Base-by-base conservation (phyloP, 2,329 filamentous ascomycete genomes). In the Ciborinia camelliae region DNA sequence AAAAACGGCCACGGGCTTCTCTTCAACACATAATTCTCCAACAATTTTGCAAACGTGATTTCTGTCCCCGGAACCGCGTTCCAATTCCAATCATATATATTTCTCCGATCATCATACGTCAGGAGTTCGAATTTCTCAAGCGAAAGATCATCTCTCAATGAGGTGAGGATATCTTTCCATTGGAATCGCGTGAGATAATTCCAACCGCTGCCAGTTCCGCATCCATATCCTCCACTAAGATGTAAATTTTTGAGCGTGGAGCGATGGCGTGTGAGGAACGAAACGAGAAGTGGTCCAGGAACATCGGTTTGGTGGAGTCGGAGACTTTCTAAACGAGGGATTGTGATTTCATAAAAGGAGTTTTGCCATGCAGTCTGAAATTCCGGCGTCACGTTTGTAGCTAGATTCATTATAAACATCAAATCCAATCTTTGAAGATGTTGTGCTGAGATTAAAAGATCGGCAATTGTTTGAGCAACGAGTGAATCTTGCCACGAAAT, bases 21-120 rank as follows among this genome's bases (percentile, higher is more conserved):
- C 2, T 15, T 6, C 10, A 51, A 14, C 0, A 64, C 62, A 35
- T 43, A 64, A 15, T 32, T 35, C 45, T 64, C 62, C 4, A 60
- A 15, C 14, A 60, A n/a, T 37, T 61, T 64, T 8, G 62, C 62
- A 61, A 60, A 60, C 0, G 37, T 48, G 2, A 23, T 6, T 0
- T 64, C 54, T 3, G 55, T 52, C 1, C 55, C 37, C 6, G 32
- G 41, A 30, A 52, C 45, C 12, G 23, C 9, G 4, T 60, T 30
- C 62, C 54, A 64, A 32, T 64, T 45, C 39, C 45, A 64, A 43
- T 59, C 53, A 37, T 64, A 64, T 51, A 64, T 64, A 9, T 59
- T 61, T 2, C n/a, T 39, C 8, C 55, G 23, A 52, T 64, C 47
- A 26, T 64, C 54, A 45, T 61, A 64, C 3, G 62, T 64, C 9